Conservation (phyloP, 2,329 filamentous ascomycete species). For the Stachybotrys elegans region DNA sequence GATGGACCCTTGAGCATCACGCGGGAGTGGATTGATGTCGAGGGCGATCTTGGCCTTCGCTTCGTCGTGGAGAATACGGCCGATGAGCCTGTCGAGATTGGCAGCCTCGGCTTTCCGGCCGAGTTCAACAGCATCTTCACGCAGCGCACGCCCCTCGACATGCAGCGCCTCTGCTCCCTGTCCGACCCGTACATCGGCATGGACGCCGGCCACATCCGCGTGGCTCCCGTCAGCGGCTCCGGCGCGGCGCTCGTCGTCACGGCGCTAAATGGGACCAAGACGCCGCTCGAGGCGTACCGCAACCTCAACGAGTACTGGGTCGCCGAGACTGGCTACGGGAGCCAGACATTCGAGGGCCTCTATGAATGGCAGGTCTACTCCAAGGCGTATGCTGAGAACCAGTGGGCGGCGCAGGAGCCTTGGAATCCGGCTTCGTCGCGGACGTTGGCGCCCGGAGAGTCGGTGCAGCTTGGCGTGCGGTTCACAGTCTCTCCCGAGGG, state of each 20-base stretch:
- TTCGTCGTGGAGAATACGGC: conserved; percentile 46
- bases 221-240: conserved; percentile 45
- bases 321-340: conserved; percentile 37
- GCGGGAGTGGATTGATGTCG: conserved; percentile 44
- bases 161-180: conserved; percentile 46
- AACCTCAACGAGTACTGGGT: conserved; percentile 41
- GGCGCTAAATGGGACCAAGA: conserved; percentile 36
- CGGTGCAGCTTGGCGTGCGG: conserved; percentile 42
- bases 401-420: conserved; percentile 44
- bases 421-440: conserved; percentile 52
- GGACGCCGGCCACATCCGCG: conserved; percentile 51
- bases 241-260: conserved; percentile 51
- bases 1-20: conserved; percentile 37
- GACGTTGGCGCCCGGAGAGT: conserved; percentile 37
- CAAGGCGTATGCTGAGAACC: conserved; percentile 49
- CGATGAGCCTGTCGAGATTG: conserved; percentile 40
- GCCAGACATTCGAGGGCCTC: conserved; percentile 54
- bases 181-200: conserved; percentile 57
- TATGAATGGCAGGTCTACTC: conserved; percentile 56
- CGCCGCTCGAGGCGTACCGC: conserved; percentile 50
- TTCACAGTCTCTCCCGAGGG: conserved; percentile 41
- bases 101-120: conserved; percentile 52
- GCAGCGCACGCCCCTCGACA: conserved; percentile 40
- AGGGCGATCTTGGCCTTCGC: conserved; percentile 43
- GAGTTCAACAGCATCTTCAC: conserved; percentile 61